These are phyloP conservation scores for Pharnaceum exiguum DNA, from an alignment of 148 eudicot genomes.

Conservation along the genomic window DNA sequence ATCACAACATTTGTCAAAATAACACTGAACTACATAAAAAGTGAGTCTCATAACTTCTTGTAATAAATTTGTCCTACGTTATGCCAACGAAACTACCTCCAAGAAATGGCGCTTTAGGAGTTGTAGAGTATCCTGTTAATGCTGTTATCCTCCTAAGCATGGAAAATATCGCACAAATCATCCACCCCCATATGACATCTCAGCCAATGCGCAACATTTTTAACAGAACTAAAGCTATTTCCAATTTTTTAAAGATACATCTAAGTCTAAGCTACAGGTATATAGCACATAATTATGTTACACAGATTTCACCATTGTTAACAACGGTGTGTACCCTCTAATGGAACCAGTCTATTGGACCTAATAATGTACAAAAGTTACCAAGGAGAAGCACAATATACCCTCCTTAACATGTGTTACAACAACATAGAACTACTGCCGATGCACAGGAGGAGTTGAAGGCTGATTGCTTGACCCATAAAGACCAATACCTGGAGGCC, in stretches of 20 bases:
- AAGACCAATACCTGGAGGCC: constrained; percentile 65
- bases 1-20: too few species aligned
- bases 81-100: too few species aligned
- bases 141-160: too few species aligned
- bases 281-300: constrained; percentile 1
- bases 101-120: too few species aligned
- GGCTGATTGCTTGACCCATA: constrained; percentile 75
- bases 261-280: constrained; percentile 17
- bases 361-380: constrained; percentile 31
- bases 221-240: constrained; percentile 3
- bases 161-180: too few species aligned
- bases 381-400: constrained; percentile 1
- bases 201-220: too few species aligned
- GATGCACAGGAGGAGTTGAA: constrained; percentile 60
- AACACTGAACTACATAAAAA: too few species aligned
- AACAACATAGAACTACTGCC: constrained; percentile 37
- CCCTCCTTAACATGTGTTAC: not conserved
- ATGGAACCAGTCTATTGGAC: constrained; percentile 6
- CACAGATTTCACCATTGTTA: not conserved
- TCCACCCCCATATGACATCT: too few species aligned
- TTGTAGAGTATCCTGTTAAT: too few species aligned
- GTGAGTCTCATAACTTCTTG: too few species aligned
- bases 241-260: constrained; percentile 5
- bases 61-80: too few species aligned
- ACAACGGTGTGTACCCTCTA: constrained; percentile 18